Evolutionary conservation across 116 monocot genomes (phyloP).

Genomic region (Trichopus zeylanicus): DNA sequence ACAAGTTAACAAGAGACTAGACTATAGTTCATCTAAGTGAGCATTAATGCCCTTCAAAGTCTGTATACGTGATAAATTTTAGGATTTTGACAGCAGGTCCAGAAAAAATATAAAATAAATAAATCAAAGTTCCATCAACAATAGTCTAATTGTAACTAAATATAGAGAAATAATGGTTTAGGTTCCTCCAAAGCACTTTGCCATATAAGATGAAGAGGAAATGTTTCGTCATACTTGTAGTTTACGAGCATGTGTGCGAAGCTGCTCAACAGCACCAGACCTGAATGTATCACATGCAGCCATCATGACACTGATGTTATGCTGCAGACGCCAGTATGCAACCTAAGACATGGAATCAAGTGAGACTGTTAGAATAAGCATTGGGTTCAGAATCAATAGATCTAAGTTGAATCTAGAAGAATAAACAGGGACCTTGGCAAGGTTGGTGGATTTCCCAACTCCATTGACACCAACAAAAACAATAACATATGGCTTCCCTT

Average conservation of each 20-base stretch:
- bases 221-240: conserved; percentile 53
- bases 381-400: too few relatives aligned
- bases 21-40: too few relatives aligned
- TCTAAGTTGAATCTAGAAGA: not conserved
- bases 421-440: conserved; percentile 61
- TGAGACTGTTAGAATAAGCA: not conserved
- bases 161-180: too few relatives aligned
- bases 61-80: too few relatives aligned
- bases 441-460: conserved; percentile 98
- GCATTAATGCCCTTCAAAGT: too few relatives aligned
- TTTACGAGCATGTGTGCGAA: conserved; percentile 94
- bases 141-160: too few relatives aligned
- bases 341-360: conserved; percentile 31
- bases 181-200: too few relatives aligned
- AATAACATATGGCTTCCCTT: conserved; percentile 93
- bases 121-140: too few relatives aligned
- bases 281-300: conserved; percentile 98
- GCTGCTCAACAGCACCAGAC: conserved; percentile 99
- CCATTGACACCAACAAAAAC: conserved; percentile 99
- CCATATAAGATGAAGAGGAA: not conserved
- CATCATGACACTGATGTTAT: conserved; percentile 79
- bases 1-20: too few relatives aligned
- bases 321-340: conserved; percentile 98
- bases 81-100: too few relatives aligned
- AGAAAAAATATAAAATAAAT: too few relatives aligned